Base-by-base conservation (phyloP, 2,329 filamentous ascomycete species). In the Ascochyta rabiei region DNA sequence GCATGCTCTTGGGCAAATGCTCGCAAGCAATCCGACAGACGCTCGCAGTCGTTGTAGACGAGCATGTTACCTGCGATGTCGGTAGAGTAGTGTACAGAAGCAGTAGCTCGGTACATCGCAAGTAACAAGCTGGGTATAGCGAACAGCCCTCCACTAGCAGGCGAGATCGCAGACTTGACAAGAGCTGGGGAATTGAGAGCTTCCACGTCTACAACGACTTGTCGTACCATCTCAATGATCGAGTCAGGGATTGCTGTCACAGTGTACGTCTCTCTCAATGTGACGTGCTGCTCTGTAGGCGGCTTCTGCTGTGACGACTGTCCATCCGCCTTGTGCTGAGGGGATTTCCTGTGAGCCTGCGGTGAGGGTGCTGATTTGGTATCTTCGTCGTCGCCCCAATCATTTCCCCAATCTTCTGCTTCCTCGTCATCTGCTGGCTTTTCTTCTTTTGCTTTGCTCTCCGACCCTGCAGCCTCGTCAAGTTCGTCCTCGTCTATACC, bases 241-340 rank as follows among this genome's bases (percentile, higher is more conserved):
- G 87, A 85, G 57, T 91, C 88, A 0, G 95, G 93, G 72, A 97
- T 89, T 2, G 89, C 89, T 0, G 93, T 97, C 46, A 96, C 89
- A 54, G 87, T 90, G 73, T 96, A 99, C 1, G 84, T 89, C 76
- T 99, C 95, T 57, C 83, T 89, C 39, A 98, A 77, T 0, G 90
- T 89, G 55, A 98, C 78, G 69, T 95, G 89, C 50, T 86, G 81
- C 8, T 79, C 70, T 41, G 57, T 59, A 0, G 62, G 30, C 19
- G 56, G 39, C 34, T 69, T 68, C 18, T 68, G 59, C 2, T 66
- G 40, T 19, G 71, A 59, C 4, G 69, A 53, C 31, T 74, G 72
- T 21, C 64, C 63, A 43, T 74, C 75, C 13, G 57, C 49, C 53
- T 63, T 76, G 60, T 46, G 73, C 61, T 59, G 71, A 15, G 56